These are phyloP conservation scores for Bryopsis sp. DNA, from an alignment of 139 green algal species.

Conservation along the genomic window DNA sequence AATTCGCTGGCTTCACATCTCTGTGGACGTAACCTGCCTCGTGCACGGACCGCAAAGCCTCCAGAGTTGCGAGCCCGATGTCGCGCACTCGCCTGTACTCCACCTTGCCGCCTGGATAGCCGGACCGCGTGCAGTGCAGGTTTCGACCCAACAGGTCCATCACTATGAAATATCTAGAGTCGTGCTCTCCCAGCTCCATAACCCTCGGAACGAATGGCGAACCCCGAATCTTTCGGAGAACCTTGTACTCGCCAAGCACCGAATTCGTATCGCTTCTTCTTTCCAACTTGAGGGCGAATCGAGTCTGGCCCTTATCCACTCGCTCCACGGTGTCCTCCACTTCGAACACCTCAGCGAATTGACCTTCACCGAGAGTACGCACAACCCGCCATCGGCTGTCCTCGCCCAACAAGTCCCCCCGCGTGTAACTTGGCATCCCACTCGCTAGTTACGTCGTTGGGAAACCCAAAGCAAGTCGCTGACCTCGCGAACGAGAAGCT, in stretches of 20 bases:
- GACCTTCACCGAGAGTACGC: not conserved
- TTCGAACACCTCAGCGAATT: not conserved
- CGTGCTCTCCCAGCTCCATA: not conserved
- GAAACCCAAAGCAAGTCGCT: no score
- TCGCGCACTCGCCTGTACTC: not conserved
- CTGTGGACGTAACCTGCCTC: conserved; percentile 39
- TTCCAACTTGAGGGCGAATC: not conserved
- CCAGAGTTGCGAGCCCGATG: not conserved
- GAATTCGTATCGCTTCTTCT: not conserved
- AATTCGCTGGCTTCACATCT: conserved; percentile 84
- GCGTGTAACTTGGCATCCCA: no score
- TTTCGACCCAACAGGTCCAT: not conserved
- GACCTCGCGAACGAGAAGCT: no score
- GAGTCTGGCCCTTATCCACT: not conserved
- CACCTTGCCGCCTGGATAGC: not conserved
- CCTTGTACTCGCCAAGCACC: not conserved
- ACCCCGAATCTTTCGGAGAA: not conserved
- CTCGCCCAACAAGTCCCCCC: not conserved
- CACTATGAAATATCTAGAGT: not conserved
- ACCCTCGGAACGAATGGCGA: not conserved
- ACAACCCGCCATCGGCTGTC: not conserved
- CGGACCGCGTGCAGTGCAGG: not conserved
- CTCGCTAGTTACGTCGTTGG: no score
- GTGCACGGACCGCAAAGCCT: not conserved
- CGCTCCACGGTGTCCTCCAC: not conserved